Evolutionary conservation across 2,329 filamentous ascomycete species (phyloP).

Genomic region (Setomelanomma holmii): DNA sequence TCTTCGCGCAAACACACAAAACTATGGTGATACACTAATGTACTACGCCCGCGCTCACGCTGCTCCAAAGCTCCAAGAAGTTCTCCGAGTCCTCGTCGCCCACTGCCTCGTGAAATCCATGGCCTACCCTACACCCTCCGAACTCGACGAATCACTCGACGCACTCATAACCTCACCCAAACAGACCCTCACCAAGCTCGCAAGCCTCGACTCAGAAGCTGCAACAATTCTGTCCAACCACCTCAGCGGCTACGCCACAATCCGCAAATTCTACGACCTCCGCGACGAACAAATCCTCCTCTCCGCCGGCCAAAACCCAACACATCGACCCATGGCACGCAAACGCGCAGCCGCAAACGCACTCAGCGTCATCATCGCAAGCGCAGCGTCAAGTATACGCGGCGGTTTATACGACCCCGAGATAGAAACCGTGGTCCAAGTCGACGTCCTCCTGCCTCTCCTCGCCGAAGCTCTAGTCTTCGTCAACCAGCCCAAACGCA

Average conservation of each 20-base stretch:
- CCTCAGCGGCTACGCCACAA: conserved; percentile 89
- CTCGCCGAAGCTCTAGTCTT: conserved; percentile 85
- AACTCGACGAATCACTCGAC: conserved; percentile 76
- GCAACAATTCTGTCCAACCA: conserved; percentile 83
- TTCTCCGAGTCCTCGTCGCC: conserved; percentile 85
- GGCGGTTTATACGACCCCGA: conserved; percentile 86
- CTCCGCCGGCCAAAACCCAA: conserved; percentile 47
- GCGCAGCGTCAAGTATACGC: conserved; percentile 87
- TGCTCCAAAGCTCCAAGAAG: conserved; percentile 78
- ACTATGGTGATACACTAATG: conserved; percentile 85
- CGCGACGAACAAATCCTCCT: conserved; percentile 69
- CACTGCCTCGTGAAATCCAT: conserved; percentile 86
- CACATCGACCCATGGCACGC: conserved; percentile 62
- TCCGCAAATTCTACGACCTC: conserved; percentile 89
- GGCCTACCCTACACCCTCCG: conserved; percentile 73
- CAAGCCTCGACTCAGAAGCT: conserved; percentile 78
- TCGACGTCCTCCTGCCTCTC: conserved; percentile 83
- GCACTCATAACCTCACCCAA: conserved; percentile 75
- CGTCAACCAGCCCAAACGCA: conserved; percentile 66
- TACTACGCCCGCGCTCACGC: conserved; percentile 90
- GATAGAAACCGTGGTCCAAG: conserved; percentile 82
- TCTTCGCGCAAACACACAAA: conserved; percentile 73
- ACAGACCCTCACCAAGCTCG: conserved; percentile 73
- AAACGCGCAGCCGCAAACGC: conserved; percentile 75
- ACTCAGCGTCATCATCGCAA: conserved; percentile 82